phyloP scores from a whole-genome alignment of 2,329 filamentous ascomycete genomes.

The Aspergillus nomiae region DNA sequence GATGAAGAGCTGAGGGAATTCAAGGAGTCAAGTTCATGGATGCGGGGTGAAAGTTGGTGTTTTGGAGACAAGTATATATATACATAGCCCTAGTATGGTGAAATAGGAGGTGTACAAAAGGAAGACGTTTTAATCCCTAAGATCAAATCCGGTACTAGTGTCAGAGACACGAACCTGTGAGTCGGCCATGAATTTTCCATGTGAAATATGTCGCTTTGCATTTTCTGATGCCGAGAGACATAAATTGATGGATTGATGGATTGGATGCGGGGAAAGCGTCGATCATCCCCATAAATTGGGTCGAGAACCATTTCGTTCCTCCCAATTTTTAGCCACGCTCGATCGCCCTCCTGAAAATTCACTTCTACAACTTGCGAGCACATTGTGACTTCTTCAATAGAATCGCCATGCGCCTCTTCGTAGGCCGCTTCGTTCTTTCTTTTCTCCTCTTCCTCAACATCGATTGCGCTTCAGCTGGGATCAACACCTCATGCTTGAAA shows the following conservation, averaged over 20 bases:
- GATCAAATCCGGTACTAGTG: background rate
- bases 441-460: conserved; percentile 11
- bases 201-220: too few relatives aligned
- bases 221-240: background rate
- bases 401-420: background rate
- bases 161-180: background rate
- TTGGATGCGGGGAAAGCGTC: background rate
- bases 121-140: background rate
- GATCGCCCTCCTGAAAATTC: background rate
- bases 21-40: background rate
- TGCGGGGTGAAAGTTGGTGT: background rate
- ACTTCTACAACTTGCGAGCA: background rate
- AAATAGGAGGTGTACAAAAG: background rate
- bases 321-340: background rate
- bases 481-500: conserved; percentile 71
- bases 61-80: background rate
- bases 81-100: background rate
- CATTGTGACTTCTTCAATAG: background rate
- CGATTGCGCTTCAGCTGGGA: conserved; percentile 21
- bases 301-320: background rate
- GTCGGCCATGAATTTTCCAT: too few relatives aligned
- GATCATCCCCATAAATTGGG: background rate
- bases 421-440: background rate
- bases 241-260: background rate
- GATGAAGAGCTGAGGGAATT: background rate